Evolutionary conservation across 768 basidiomycete genomes (phyloP), one percentile per base, ranked within the genome.

Genomic region (Kwoniella bestiolae): DNA sequence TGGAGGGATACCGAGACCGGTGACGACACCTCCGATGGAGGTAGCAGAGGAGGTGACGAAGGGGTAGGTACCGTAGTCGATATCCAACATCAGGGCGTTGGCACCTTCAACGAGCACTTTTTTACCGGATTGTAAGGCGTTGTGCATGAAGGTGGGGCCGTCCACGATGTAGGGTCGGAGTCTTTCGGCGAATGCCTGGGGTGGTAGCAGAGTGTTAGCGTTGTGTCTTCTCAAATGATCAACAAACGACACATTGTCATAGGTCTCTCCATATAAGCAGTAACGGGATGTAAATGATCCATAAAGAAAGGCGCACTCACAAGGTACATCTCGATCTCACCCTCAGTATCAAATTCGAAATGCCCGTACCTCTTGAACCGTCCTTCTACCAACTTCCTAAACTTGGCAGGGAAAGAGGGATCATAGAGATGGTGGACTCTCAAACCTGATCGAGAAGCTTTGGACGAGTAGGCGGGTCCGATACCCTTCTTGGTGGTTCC

Each of bases 401-500:
- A 99, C 82, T 96, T 97, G 58, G 85, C 82, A 4, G 92, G 90
- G 82, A 99, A 99, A 2, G 85, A 86, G 2, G 86, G 86, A 79
- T 94, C 91, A 82, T 95, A 96, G 49, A 99, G 86, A 82, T 99
- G 96, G 83, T 99, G 96, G 1, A 99, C 88, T 55, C 96, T 88
- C 50, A 99, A 85, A 60, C 96, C 96, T 0, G 94, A 96, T 51
- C 96, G 89, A 11, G 93, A 95, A 16, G 96, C 93, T 82, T 98
- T 99, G 55, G 90, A 91, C 56, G 94, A 96, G 84, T 99, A 99
- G 12, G 96, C 91, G 81, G 96, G 96, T 82, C 96, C 96, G 77
- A 99, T 98, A 56, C 96, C 96, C 81, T 89, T 92, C 87, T 91
- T 94, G 53, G 96, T 99, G 34, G 96, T 99, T 26, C 96, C 96